Percentiles rank a stretch among this genome's conserved stretches.
Evolutionary conservation across 768 basidiomycete species (phyloP).

Genomic region (Serendipita indica): DNA sequence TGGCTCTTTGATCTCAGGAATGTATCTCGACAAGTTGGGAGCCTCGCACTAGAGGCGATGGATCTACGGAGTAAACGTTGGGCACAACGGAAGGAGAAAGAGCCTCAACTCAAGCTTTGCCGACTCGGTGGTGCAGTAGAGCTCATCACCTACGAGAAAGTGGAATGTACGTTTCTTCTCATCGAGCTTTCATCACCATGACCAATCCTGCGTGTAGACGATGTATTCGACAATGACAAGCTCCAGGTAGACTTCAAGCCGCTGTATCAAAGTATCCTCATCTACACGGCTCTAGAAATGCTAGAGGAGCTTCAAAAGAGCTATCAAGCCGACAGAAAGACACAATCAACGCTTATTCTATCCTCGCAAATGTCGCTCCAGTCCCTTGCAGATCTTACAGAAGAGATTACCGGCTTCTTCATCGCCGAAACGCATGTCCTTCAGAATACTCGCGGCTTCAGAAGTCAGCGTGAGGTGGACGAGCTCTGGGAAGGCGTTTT

Average conservation of each 20-base stretch:
- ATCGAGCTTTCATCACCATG: slow-evolving; percentile 11
- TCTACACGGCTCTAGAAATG: slow-evolving; percentile 83
- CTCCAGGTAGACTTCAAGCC: slow-evolving; percentile 88
- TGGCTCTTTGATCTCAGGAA: slow-evolving; percentile 95
- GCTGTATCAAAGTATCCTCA: slow-evolving; percentile 91
- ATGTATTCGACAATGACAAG: slow-evolving; percentile 82
- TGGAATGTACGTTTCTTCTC: slow-evolving; percentile 53
- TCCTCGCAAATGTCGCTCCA: slow-evolving; percentile 52
- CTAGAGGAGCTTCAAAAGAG: slow-evolving; percentile 77
- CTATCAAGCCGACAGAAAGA: slow-evolving; percentile 98
- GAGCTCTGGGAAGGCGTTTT: slow-evolving; percentile 89
- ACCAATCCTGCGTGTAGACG: slow-evolving; percentile 39
- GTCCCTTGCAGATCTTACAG: slow-evolving; percentile 60
- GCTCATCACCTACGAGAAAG: slow-evolving; percentile 81
- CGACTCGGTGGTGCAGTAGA: slow-evolving; percentile 87
- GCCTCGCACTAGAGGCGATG: slow-evolving; percentile 81
- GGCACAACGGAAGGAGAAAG: slow-evolving; percentile 71
- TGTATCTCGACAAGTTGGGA: slow-evolving; percentile 70
- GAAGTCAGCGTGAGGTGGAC: slow-evolving; percentile 82
- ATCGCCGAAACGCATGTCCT: slow-evolving; percentile 90
- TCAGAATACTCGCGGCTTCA: slow-evolving; percentile 73
- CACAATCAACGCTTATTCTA: slow-evolving; percentile 92
- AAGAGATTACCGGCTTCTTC: slow-evolving; percentile 95
- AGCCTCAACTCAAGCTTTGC: slow-evolving; percentile 57
- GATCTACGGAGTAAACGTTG: slow-evolving; percentile 67